phyloP scores from a whole-genome alignment of 768 basidiomycete species.

The Pisolithus tinctorius region DNA sequence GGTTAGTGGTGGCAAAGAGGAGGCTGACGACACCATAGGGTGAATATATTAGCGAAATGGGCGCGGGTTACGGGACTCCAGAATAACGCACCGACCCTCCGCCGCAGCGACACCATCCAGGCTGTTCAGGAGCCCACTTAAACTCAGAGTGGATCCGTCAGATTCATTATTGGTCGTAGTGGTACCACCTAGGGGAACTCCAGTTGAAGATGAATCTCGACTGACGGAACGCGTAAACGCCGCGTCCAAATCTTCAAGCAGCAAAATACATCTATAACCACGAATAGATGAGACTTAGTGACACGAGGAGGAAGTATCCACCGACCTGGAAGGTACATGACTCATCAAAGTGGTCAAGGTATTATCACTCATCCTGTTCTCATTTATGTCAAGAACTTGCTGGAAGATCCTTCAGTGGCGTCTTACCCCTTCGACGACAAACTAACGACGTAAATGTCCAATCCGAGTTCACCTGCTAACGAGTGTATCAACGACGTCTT shows the following conservation, averaged over 20 bases:
- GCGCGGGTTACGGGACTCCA: constrained; percentile 1
- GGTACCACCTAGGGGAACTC: constrained; percentile 49
- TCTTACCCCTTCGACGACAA: constrained; percentile 80
- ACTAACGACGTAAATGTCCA: constrained; percentile 90
- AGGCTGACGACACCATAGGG: constrained; percentile 38
- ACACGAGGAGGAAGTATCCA: not conserved
- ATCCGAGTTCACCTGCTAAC: constrained; percentile 73
- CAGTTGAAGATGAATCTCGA: constrained; percentile 76
- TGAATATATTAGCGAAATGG: constrained; percentile 9
- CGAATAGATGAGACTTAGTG: constrained; percentile 10
- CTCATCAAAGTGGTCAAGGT: constrained; percentile 84
- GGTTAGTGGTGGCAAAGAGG: constrained; percentile 89
- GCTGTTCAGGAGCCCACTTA: constrained; percentile 81
- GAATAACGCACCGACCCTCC: constrained; percentile 65
- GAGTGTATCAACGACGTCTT: constrained; percentile 86
- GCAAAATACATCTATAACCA: constrained; percentile 69
- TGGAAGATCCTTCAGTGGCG: constrained; percentile 2
- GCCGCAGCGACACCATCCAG: constrained; percentile 82
- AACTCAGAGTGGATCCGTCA: constrained; percentile 77
- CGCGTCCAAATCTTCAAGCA: constrained; percentile 91
- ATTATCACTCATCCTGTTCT: constrained; percentile 80
- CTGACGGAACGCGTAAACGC: constrained; percentile 85
- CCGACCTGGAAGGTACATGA: constrained; percentile 75
- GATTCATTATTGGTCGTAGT: constrained; percentile 38
- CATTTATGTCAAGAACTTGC: constrained; percentile 6